phyloP scores from a whole-genome alignment of 2,329 filamentous ascomycete species.

The Sarocladiaceae sp. region DNA sequence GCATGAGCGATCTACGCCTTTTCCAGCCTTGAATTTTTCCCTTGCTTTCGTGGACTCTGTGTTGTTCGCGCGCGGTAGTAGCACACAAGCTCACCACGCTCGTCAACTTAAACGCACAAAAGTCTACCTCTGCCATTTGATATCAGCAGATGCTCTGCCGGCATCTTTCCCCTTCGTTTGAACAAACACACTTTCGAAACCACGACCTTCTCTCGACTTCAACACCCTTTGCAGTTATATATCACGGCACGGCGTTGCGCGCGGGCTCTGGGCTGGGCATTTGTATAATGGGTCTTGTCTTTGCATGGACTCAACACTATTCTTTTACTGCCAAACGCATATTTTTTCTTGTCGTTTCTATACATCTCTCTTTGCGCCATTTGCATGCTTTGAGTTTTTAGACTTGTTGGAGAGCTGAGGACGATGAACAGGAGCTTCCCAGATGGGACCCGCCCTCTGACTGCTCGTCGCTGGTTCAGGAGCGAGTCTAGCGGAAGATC shows the following conservation, averaged over 20 bases:
- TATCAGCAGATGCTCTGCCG: not conserved
- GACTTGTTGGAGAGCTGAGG: not conserved
- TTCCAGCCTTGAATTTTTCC: not conserved
- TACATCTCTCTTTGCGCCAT: not conserved
- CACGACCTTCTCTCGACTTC: not conserved
- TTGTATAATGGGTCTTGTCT: constrained; percentile 1
- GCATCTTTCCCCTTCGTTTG: not conserved
- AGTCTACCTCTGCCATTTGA: too few species aligned
- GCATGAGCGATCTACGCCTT: constrained; percentile 45
- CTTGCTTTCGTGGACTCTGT: not conserved
- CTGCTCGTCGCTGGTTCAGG: too few species aligned
- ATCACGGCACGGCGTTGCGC: constrained; percentile 10
- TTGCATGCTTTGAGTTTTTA: not conserved
- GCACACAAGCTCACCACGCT: not conserved
- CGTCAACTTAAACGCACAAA: not conserved
- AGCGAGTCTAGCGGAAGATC: not conserved
- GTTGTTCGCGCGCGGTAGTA: not conserved
- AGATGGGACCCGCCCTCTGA: not conserved
- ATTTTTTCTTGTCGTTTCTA: not conserved
- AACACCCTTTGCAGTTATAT: not conserved
- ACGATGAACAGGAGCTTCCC: not conserved
- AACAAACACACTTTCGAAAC: not conserved
- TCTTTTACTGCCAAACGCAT: not conserved
- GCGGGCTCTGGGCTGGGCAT: not conserved
- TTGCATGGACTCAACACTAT: not conserved